phyloP scores from a whole-genome alignment of 1,284 basidiomycete genomes.

The Trametes versicolor region DNA sequence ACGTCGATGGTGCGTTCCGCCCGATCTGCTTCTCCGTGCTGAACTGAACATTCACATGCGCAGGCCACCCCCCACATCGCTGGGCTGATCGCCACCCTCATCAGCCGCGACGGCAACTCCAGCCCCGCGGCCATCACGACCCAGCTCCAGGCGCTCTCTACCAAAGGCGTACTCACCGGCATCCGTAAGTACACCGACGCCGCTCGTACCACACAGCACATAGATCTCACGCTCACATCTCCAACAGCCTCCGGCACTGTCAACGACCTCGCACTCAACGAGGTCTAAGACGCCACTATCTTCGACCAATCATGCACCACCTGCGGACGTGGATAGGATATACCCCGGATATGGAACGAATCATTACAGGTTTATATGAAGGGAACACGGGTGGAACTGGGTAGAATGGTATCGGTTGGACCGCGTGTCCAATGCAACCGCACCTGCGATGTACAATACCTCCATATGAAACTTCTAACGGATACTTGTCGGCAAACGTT shows the following conservation, averaged over 20 bases:
- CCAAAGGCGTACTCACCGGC: conserved; percentile 41
- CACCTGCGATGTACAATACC: conserved; percentile 9
- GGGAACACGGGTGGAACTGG: neutral
- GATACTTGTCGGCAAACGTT: conserved; percentile 10
- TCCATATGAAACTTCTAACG: conserved; percentile 12
- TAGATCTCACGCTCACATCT: neutral
- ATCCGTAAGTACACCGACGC: conserved; percentile 35
- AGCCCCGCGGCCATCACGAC: conserved; percentile 43
- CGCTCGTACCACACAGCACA: neutral
- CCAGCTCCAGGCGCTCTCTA: conserved; percentile 36
- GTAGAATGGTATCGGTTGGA: conserved; percentile 9
- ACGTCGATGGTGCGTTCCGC: conserved; percentile 42
- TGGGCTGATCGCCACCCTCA: conserved; percentile 49
- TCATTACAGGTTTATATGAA: conserved; percentile 6
- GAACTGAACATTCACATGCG: neutral
- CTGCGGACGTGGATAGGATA: conserved; percentile 5
- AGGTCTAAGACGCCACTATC: conserved; percentile 11
- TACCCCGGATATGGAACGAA: conserved; percentile 2
- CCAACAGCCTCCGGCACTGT: conserved; percentile 36
- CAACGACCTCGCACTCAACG: conserved; percentile 42
- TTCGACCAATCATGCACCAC: neutral
- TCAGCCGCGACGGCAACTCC: conserved; percentile 42
- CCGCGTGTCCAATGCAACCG: conserved; percentile 9
- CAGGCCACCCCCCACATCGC: conserved; percentile 47
- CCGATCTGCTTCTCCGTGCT: neutral